Evolutionary conservation across 768 basidiomycete species (phyloP).

Genomic region (Boletus rufocinnamomeus): DNA sequence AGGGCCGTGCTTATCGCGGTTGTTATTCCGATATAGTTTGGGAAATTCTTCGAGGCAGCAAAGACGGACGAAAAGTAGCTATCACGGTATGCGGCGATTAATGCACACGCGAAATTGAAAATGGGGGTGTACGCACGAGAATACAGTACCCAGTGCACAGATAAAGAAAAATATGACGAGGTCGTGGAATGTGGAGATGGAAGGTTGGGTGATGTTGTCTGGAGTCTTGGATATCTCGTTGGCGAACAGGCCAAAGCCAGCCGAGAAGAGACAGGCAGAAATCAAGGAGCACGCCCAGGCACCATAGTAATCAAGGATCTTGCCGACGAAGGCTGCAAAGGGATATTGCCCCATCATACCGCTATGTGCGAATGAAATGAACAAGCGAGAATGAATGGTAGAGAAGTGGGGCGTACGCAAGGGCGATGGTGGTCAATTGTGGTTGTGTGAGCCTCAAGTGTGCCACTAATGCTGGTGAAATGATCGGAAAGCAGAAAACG

Average conservation of each 20-base stretch:
- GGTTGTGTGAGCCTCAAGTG: constrained; percentile 69
- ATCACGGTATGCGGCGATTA: constrained; percentile 3
- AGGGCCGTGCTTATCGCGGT: constrained; percentile 69
- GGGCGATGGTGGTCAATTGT: constrained; percentile 74
- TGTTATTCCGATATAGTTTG: constrained; percentile 61
- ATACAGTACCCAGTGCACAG: constrained; percentile 66
- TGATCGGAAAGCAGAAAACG: constrained; percentile 75
- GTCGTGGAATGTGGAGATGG: constrained; percentile 48
- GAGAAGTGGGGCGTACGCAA: constrained; percentile 62
- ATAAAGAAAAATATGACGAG: constrained; percentile 63
- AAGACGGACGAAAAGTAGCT: constrained; percentile 76
- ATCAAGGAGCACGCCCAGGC: constrained; percentile 67
- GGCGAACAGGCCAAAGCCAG: constrained; percentile 66
- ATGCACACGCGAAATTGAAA: not conserved
- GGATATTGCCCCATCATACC: constrained; percentile 85
- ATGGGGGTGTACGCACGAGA: constrained; percentile 54
- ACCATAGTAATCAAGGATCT: constrained; percentile 65
- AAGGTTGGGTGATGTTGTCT: constrained; percentile 38
- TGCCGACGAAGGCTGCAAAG: constrained; percentile 68
- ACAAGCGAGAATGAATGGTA: not conserved
- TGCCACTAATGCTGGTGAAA: constrained; percentile 62
- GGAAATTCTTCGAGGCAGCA: constrained; percentile 71
- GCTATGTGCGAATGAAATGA: constrained; percentile 38
- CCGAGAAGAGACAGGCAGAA: constrained; percentile 57
- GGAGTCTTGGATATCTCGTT: constrained; percentile 53